phyloP scores from a whole-genome alignment of 1,139 yeast species.

The Saccharomyces pastorianus region DNA sequence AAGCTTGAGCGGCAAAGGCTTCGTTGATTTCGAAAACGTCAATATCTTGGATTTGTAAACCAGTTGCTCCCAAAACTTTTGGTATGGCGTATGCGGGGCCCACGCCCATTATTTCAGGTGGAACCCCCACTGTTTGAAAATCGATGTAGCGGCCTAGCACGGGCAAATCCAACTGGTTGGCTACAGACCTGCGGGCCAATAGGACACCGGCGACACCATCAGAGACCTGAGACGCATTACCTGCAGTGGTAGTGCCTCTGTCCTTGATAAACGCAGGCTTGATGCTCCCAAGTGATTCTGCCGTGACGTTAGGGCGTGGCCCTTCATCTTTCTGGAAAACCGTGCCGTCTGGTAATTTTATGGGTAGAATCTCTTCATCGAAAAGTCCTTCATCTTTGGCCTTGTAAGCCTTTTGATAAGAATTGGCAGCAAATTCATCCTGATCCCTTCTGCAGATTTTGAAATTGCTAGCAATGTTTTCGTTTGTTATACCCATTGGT shows the following conservation, averaged over 20 bases:
- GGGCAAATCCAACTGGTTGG: slow-evolving; percentile 61
- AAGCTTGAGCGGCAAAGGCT: slow-evolving; percentile 92
- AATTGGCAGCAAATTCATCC: slow-evolving; percentile 78
- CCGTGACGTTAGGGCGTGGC: slow-evolving; percentile 79
- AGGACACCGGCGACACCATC: slow-evolving; percentile 93
- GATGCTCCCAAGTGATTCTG: slow-evolving; percentile 61
- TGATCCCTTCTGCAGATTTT: slow-evolving; percentile 60
- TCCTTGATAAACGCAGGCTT: slow-evolving; percentile 77
- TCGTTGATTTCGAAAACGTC: slow-evolving; percentile 82
- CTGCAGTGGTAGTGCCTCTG: slow-evolving; percentile 83
- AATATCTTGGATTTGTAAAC: slow-evolving; percentile 57
- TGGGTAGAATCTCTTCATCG: slow-evolving; percentile 78
- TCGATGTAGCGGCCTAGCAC: slow-evolving; percentile 69
- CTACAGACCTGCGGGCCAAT: slow-evolving; percentile 80
- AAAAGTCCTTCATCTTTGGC: slow-evolving; percentile 66
- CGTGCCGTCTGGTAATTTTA: slow-evolving; percentile 35
- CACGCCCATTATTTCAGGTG: slow-evolving; percentile 95
- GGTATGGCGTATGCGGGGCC: slow-evolving; percentile 96
- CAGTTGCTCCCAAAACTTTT: slow-evolving; percentile 57
- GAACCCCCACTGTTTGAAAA: slow-evolving; percentile 77
- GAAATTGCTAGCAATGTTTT: slow-evolving; percentile 62
- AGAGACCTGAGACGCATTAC: slow-evolving; percentile 90
- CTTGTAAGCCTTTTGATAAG: slow-evolving; percentile 72
- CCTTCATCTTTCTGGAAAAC: slow-evolving; percentile 78
- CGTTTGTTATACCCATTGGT: slow-evolving; percentile 91